Conservation (phyloP, 2,329 filamentous ascomycete genomes). For the Penicillium glabrum region DNA sequence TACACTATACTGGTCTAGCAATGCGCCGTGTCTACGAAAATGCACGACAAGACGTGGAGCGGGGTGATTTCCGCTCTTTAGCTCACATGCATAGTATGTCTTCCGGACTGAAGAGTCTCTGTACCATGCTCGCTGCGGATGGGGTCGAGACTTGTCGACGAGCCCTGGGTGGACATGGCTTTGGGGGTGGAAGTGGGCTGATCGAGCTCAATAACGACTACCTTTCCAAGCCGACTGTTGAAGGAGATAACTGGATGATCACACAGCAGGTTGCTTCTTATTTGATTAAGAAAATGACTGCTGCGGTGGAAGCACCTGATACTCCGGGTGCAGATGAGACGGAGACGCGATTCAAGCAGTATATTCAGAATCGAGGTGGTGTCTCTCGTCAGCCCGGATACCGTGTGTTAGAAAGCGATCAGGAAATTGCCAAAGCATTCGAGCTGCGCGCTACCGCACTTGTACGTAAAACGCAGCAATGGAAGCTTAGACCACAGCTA, state of each 20-base stretch:
- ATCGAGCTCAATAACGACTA: constrained; percentile 48
- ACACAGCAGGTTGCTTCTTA: constrained; percentile 50
- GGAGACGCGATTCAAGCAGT: constrained; percentile 17
- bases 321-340: constrained; percentile 9
- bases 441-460: constrained; percentile 12
- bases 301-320: constrained; percentile 23
- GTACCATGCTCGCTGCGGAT: constrained; percentile 54
- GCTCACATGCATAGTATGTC: constrained; percentile 56
- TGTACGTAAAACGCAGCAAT: neutral
- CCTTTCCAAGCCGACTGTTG: constrained; percentile 52
- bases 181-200: constrained; percentile 53
- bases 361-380: constrained; percentile 1
- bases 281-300: constrained; percentile 54
- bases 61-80: constrained; percentile 49
- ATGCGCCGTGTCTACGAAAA: constrained; percentile 52
- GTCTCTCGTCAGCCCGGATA: neutral
- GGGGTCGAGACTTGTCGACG: constrained; percentile 56
- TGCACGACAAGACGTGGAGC: constrained; percentile 48
- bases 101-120: constrained; percentile 54
- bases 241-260: constrained; percentile 60
- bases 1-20: constrained; percentile 46
- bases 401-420: constrained; percentile 9
- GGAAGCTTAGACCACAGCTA: neutral
- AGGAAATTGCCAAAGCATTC: constrained; percentile 14
- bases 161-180: constrained; percentile 56